These are phyloP conservation scores for Rhynchospora breviuscula DNA, from an alignment of 176 grass and related monocot genomes.

Conservation along the genomic window DNA sequence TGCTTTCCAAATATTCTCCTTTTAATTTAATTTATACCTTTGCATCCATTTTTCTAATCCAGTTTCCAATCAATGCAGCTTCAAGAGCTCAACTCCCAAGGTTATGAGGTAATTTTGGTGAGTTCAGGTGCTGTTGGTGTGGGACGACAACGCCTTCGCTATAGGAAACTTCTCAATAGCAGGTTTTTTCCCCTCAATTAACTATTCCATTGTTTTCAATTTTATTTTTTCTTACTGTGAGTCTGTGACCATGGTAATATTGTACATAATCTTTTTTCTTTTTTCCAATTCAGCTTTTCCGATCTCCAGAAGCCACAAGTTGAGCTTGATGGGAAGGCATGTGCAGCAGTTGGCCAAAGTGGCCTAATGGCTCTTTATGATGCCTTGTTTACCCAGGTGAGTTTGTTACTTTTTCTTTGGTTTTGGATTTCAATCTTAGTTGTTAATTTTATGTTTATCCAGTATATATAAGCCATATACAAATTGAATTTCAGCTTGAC, in stretches of 20 bases:
- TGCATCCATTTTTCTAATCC: not conserved
- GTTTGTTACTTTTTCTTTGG: conserved; percentile 11
- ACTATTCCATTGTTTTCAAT: not conserved
- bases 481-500: conserved; percentile 60
- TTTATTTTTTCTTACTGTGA: not conserved
- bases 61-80: conserved; percentile 42
- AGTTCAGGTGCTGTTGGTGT: conserved; percentile 92
- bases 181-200: conserved; percentile 12
- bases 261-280: not conserved
- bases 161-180: conserved; percentile 82
- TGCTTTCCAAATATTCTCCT: not conserved
- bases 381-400: conserved; percentile 77
- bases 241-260: not conserved
- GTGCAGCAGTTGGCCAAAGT: conserved; percentile 88
- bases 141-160: conserved; percentile 71
- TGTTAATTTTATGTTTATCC: not conserved
- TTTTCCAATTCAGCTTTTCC: conserved; percentile 51
- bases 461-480: not conserved
- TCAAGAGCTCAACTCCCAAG: conserved; percentile 70
- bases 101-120: conserved; percentile 86
- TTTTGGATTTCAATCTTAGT: not conserved
- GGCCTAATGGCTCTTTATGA: conserved; percentile 96
- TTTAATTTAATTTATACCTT: not conserved
- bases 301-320: conserved; percentile 91
- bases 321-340: conserved; percentile 91